Evolutionary conservation across 805 yeast genomes (phyloP).

Genomic region (Nakazawaea ambrosiae): DNA sequence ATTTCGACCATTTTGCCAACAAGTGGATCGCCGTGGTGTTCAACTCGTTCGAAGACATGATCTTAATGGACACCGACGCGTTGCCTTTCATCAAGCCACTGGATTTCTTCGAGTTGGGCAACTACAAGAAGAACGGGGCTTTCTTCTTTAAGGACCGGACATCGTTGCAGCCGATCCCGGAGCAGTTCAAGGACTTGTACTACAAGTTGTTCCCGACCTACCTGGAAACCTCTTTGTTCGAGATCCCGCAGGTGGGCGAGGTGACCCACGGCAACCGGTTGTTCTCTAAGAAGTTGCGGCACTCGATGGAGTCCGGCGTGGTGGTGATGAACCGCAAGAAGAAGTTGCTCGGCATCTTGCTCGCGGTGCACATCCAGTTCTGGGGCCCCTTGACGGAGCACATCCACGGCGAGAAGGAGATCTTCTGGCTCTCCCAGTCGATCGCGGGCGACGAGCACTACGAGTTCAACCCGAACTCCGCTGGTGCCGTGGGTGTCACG

Average conservation of each 20-base stretch:
- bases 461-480: constrained; percentile 41
- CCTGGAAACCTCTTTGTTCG: constrained; percentile 15
- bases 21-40: constrained; percentile 54
- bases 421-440: constrained; percentile 66
- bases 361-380: constrained; percentile 37
- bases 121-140: constrained; percentile 30
- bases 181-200: constrained; percentile 37
- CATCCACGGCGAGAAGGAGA: constrained; percentile 75
- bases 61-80: constrained; percentile 49
- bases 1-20: constrained; percentile 24
- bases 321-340: constrained; percentile 37
- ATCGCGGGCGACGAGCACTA: constrained; percentile 50
- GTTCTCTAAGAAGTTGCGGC: constrained; percentile 33
- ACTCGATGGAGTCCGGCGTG: constrained; percentile 44
- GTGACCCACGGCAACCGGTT: constrained; percentile 26
- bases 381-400: constrained; percentile 38
- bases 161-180: constrained; percentile 26
- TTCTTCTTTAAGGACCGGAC: constrained; percentile 46
- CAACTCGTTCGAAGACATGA: constrained; percentile 49
- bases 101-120: constrained; percentile 31
- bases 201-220: constrained; percentile 18
- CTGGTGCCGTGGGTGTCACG: constrained; percentile 47
- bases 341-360: constrained; percentile 43
- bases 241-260: constrained; percentile 25
- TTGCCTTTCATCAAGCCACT: constrained; percentile 30